These are phyloP conservation scores for Oryza rufipogon DNA, from an alignment of 176 grass and related monocot species.

Conservation along the genomic window DNA sequence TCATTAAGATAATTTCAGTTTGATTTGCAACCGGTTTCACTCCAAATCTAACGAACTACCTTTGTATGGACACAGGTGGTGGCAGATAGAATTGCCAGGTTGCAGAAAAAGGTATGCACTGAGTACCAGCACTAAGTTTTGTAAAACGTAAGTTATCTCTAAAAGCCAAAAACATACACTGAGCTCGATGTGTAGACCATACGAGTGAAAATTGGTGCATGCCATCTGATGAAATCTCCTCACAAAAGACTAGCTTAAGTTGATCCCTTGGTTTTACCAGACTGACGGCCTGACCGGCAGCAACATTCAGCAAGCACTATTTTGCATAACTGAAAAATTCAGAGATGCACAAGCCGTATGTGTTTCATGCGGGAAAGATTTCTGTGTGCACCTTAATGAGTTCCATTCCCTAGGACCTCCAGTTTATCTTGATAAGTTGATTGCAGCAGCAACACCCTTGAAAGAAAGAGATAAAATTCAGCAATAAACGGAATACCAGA, in stretches of 20 bases:
- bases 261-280: not conserved
- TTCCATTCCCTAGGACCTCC: not conserved
- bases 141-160: slow-evolving; percentile 9
- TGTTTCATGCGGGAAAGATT: not conserved
- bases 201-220: not conserved
- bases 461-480: not conserved
- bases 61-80: not conserved
- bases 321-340: not conserved
- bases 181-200: not conserved
- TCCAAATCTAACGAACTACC: not conserved
- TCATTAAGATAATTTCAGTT: not conserved
- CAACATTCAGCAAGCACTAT: not conserved
- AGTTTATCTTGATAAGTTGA: not conserved
- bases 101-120: slow-evolving; percentile 29
- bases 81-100: not conserved
- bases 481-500: not conserved
- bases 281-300: not conserved
- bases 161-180: not conserved
- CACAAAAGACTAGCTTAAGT: not conserved
- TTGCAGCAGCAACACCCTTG: not conserved
- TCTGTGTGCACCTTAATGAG: not conserved
- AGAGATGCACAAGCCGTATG: not conserved
- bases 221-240: not conserved
- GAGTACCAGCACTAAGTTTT: not conserved
- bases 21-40: not conserved